Base-by-base conservation (phyloP, 2,329 filamentous ascomycete species). In the Rutstroemia sydowiana region DNA sequence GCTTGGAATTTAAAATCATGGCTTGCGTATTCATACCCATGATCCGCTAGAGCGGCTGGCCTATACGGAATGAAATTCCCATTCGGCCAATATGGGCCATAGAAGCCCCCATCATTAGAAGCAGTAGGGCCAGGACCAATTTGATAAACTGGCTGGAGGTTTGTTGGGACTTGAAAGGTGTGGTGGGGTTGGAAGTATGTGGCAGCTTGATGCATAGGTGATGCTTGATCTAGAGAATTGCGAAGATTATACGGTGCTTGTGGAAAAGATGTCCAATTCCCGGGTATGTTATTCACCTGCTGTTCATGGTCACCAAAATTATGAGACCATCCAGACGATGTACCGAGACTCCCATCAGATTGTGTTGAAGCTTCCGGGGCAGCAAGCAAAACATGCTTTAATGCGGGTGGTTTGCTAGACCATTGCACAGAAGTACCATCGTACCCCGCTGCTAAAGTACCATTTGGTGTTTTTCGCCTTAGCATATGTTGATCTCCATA, bases 391-490 rank as follows among this genome's bases (percentile, higher is more conserved):
- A 95, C 81, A 66, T 95, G 90, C 70, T 96, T 96, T 43, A 82
- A 74, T 1, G 88, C 84, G 34, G 87, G 88, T 5, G 85, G 85
- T 34, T 87, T 86, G 32, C 84, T 81, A 9, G 78, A 81, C 61
- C 85, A 81, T 63, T 89, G 85, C 20, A 84, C 76, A 1, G 84
- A 82, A 5, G 87, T 88, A 30, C 87, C 89, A 75, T 97, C 91
- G 64, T 95, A 96, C 10, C 89, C 90, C 49, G 88, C 89, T 58
- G 92, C 85, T 55, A 97, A 78, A 34, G 90, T 95, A n/a, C 92
- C 93, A 64, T 85, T 92, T 4, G 92, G 93, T 8, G 92, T 97
- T 69, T 97, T 97, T 59, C 92, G 82, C 59, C 92, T 82, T 52
- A 96, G 75, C 61, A 88, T 87, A 68, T 95, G 84, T 67, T 51